phyloP scores from a whole-genome alignment of 31 red algal genomes.

The Asparagopsis taxiformis region DNA sequence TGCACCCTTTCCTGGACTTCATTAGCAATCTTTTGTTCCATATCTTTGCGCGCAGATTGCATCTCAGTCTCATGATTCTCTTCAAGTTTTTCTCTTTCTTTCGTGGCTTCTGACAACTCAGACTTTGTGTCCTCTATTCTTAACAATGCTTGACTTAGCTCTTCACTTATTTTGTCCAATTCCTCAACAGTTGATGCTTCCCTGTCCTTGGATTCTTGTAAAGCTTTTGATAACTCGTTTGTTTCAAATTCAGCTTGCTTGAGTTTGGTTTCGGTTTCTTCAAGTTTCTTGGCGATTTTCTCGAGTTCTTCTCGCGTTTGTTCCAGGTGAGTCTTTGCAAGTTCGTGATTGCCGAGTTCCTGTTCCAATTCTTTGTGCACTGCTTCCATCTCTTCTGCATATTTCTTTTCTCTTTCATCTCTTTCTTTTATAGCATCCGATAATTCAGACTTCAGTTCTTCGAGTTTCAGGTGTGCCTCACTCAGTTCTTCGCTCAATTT shows the following conservation, averaged over 20 bases:
- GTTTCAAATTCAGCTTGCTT: too few relatives aligned
- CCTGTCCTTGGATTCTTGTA: too few relatives aligned
- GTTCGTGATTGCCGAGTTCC: background rate
- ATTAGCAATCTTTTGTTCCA: background rate
- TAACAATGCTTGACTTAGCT: slow-evolving; percentile 33
- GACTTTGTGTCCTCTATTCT: slow-evolving; percentile 38
- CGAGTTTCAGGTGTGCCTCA: slow-evolving; percentile 34
- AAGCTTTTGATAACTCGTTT: too few relatives aligned
- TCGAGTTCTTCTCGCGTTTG: background rate
- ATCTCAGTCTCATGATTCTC: background rate
- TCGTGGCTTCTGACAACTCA: slow-evolving; percentile 23
- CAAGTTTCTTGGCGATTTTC: too few relatives aligned
- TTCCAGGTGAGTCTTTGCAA: background rate
- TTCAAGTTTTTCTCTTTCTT: slow-evolving; percentile 6
- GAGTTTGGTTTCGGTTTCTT: too few relatives aligned
- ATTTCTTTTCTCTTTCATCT: slow-evolving; percentile 3
- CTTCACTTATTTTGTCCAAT: too few relatives aligned
- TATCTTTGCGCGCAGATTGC: background rate
- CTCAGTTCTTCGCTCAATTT: slow-evolving; percentile 47
- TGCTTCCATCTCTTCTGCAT: background rate
- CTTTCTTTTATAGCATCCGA: slow-evolving; percentile 4
- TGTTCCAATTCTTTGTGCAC: background rate
- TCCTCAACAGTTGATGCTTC: too few relatives aligned
- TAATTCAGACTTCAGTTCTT: slow-evolving; percentile 44
- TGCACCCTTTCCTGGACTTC: background rate